phyloP scores from a whole-genome alignment of 1,284 basidiomycete species.

The Athelia sp. region DNA sequence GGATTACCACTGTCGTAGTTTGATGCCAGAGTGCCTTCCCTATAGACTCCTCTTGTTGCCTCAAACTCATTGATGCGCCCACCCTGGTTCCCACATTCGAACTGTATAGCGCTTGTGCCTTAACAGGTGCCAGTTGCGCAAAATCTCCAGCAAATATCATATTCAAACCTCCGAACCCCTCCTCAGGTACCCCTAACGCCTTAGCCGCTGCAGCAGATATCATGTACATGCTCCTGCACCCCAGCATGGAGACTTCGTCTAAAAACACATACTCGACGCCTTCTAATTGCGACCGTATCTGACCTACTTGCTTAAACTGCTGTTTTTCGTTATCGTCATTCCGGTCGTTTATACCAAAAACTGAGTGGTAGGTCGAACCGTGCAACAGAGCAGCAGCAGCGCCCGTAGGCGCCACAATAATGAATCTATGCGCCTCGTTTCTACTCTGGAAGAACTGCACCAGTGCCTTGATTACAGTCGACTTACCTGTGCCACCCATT shows the following conservation, averaged over 20 bases:
- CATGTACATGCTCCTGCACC: slow-evolving; percentile 19
- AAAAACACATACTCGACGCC: slow-evolving; percentile 30
- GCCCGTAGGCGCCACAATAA: slow-evolving; percentile 32
- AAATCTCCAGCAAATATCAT: slow-evolving; percentile 18
- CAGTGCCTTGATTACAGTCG: slow-evolving; percentile 25
- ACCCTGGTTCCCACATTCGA: slow-evolving; percentile 6
- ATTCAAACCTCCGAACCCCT: slow-evolving; percentile 8
- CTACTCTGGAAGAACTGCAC: slow-evolving; percentile 20
- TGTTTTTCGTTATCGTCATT: neutral
- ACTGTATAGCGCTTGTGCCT: slow-evolving; percentile 14
- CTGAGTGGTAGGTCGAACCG: slow-evolving; percentile 35
- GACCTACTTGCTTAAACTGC: neutral
- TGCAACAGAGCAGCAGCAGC: slow-evolving; percentile 28
- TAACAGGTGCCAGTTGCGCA: slow-evolving; percentile 12
- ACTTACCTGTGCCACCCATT: slow-evolving; percentile 33
- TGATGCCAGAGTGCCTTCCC: slow-evolving; percentile 28
- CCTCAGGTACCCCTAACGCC: neutral
- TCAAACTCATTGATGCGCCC: neutral
- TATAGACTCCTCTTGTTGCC: slow-evolving; percentile 16
- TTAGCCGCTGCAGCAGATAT: slow-evolving; percentile 8
- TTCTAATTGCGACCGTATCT: slow-evolving; percentile 13
- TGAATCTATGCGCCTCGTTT: slow-evolving; percentile 20
- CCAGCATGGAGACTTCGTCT: slow-evolving; percentile 33
- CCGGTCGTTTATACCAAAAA: slow-evolving; percentile 21
- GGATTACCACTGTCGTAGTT: slow-evolving; percentile 25